A percentile compares a stretch with the other conserved stretches of the same genome.
Evolutionary conservation across 768 basidiomycete genomes (phyloP).

Genomic region (Termitomyces sp.): DNA sequence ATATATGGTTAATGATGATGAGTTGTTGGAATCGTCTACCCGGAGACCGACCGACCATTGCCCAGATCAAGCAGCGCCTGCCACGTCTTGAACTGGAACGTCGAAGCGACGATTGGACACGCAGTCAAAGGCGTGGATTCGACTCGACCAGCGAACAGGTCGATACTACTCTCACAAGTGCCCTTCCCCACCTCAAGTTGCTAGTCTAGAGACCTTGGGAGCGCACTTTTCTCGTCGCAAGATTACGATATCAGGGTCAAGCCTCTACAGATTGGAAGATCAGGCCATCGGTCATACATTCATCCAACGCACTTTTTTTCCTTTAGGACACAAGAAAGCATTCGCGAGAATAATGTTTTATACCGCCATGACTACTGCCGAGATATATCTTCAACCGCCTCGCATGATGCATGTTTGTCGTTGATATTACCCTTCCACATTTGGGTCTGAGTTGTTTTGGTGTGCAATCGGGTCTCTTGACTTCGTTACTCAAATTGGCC

Average conservation of each 20-base stretch:
- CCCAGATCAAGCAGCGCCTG: background rate
- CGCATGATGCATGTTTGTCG: background rate
- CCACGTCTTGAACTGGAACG: background rate
- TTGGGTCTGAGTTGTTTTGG: too few relatives aligned
- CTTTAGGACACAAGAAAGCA: background rate
- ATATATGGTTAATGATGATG: conserved; percentile 8
- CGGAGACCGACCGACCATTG: background rate
- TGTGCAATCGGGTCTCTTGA: too few relatives aligned
- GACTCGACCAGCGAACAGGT: background rate
- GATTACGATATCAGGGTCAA: background rate
- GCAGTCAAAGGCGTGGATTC: conserved; percentile 1
- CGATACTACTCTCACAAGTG: background rate
- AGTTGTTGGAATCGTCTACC: conserved; percentile 7
- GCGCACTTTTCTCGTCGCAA: background rate
- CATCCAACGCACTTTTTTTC: background rate
- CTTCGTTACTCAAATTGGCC: too few relatives aligned
- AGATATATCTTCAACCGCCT: background rate
- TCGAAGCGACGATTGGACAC: conserved; percentile 2
- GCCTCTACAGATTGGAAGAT: background rate
- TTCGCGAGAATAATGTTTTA: too few relatives aligned
- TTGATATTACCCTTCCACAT: background rate
- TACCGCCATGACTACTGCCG: too few relatives aligned
- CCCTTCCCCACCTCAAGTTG: background rate
- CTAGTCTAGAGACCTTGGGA: background rate
- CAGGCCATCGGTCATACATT: background rate